Conservation (phyloP, 139 green algal genomes). For the Chlorella sp. region DNA sequence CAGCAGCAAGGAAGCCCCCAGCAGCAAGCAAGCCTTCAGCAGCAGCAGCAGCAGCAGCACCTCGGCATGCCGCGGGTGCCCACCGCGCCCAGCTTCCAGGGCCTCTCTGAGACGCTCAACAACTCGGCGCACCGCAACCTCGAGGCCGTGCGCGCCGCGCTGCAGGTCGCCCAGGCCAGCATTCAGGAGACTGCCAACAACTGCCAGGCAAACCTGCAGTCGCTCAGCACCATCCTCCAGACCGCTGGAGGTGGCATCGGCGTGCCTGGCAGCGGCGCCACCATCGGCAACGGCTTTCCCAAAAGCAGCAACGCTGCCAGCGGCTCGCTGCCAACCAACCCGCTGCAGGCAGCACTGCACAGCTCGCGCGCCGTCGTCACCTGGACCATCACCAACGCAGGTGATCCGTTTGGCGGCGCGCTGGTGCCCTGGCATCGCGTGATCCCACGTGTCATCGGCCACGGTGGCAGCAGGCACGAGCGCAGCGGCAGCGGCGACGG, state of each 20-base stretch:
- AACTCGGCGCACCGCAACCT: conserved; percentile 25
- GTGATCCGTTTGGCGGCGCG: conserved; percentile 8
- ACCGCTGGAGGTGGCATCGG: not conserved
- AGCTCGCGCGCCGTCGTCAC: conserved; percentile 7
- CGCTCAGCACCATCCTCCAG: conserved; percentile 33
- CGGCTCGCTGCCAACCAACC: no score
- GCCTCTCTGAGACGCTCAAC: conserved; percentile 15
- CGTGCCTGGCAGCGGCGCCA: no score
- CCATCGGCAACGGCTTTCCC: no score
- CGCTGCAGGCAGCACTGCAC: conserved; percentile 2
- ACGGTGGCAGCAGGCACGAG: no score
- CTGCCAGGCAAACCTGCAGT: conserved; percentile 56
- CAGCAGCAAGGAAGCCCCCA: no score
- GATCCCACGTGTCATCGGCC: no score
- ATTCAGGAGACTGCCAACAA: conserved; percentile 53
- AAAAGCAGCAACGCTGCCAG: no score
- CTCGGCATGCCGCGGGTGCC: conserved; percentile 9
- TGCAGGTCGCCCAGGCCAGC: conserved; percentile 42
- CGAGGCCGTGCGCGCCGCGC: conserved; percentile 32
- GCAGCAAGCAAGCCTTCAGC: no score
- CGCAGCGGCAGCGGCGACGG: no score
- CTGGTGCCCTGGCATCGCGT: conserved; percentile 34
- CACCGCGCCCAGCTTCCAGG: conserved; percentile 21
- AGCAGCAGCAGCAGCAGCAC: no score
- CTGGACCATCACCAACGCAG: conserved; percentile 5